Evolutionary conservation across 441 rosid genomes (phyloP).

Genomic region (Geranium incanum): DNA sequence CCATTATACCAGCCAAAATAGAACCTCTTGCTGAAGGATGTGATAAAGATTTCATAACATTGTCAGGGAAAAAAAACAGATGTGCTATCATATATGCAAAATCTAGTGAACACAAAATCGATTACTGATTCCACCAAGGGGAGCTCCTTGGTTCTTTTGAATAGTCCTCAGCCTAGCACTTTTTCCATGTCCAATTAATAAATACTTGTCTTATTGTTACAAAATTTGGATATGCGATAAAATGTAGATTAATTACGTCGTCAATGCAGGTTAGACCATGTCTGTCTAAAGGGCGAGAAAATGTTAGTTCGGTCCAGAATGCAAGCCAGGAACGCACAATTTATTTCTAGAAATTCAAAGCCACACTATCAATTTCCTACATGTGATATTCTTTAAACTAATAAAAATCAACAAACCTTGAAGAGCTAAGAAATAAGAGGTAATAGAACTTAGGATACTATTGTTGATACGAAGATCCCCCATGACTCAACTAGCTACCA

Average conservation of each 20-base stretch:
- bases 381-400: not conserved
- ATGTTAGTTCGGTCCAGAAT: not conserved
- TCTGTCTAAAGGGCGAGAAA: no score
- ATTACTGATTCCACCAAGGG: not conserved
- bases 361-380: not conserved
- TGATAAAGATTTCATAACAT: not conserved
- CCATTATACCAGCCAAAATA: not conserved
- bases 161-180: not conserved
- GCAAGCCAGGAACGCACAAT: not conserved
- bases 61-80: not conserved
- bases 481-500: not conserved
- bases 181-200: not conserved
- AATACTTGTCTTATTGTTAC: not conserved
- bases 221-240: not conserved
- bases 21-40: not conserved
- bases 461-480: not conserved
- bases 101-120: not conserved
- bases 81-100: not conserved
- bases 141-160: not conserved
- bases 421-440: not conserved
- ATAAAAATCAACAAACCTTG: not conserved
- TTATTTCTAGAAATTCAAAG: not conserved
- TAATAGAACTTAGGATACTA: not conserved
- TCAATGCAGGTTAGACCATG: not conserved
- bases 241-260: not conserved